Evolutionary conservation across 164 flowering plant species (phyloP), one percentile per base, ranked within the genome.

Genomic region (Nelumbo lutea): DNA sequence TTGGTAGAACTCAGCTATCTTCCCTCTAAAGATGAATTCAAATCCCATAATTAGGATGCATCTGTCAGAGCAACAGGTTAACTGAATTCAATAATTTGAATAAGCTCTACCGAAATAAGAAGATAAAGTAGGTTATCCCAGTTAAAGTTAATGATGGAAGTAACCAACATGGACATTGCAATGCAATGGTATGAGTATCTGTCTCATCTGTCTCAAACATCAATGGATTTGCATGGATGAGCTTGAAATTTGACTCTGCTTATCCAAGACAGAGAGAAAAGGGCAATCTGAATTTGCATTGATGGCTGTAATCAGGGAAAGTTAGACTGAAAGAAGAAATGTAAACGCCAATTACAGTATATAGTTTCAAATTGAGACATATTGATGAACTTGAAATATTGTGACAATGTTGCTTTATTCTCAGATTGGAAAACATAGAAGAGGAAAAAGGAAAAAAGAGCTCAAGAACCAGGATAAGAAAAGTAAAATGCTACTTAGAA

Each of bases 281-380:
- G n/a, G 15, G 10, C 6, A 27, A 27, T 27, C 27, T 27, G 27
- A 11, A 11, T 53, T 53, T 15, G 14, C 10, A 51, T 10, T 51
- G 55, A 51, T 7, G 10, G 10, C 55, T 11, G 11, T 53, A 11
- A 53, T 11, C 57, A 53, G 9, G 11, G 3, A 51, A 10, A 51
- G 55, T 10, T 0, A 2, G 0, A 51, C 11, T 51, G 55, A 56
- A 13, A 47, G 41, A 42, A 62, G 59, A 48, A 72, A 53, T 42
- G 62, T 52, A 42, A 68, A 61, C 45, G 67, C 13, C 51, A 67
- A n/a, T 59, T 40, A 45, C 55, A 60, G 63, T 70, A 61, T 55
- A 13, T 65, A 55, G 59, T 66, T 69, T 53, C 52, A 47, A 60
- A 57, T 14, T 40, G 56, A 53, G 65, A 48, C 73, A 75, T 42